A percentile compares a stretch with the other conserved stretches of the same genome.
Conservation (phyloP, 768 basidiomycete genomes). For the Hortiboletus flavorubellus region DNA sequence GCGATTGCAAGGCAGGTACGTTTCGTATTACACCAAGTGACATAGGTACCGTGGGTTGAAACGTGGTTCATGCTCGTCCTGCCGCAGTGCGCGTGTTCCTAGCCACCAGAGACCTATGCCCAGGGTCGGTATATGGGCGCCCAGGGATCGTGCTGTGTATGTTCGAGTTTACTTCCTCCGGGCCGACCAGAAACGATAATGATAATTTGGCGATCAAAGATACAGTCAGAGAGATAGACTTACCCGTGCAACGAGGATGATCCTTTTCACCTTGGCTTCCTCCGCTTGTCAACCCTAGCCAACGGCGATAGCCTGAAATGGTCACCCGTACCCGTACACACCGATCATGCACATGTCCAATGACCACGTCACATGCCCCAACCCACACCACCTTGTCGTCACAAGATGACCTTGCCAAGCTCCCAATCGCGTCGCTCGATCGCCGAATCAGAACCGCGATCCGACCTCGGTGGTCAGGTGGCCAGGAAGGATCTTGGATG, state of each 20-base stretch:
- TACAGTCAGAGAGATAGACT: conserved; percentile 3
- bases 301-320: background rate
- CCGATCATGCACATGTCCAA: background rate
- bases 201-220: background rate
- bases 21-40: conserved; percentile 6
- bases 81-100: background rate
- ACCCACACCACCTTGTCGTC: background rate
- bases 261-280: too few species aligned
- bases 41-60: background rate
- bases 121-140: background rate
- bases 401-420: background rate
- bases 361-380: background rate
- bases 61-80: background rate
- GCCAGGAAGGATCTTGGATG: background rate
- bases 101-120: background rate
- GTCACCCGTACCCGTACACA: background rate
- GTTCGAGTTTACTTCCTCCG: background rate
- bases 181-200: background rate
- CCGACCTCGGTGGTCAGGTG: conserved; percentile 1
- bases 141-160: background rate
- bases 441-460: background rate
- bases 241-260: background rate
- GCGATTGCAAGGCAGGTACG: background rate
- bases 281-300: background rate
- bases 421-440: conserved; percentile 2